A percentile compares a stretch with the other conserved stretches of the same genome.
These are phyloP conservation scores for Fusarium fujikuroi DNA, from an alignment of 2,329 filamentous ascomycete species.

Conservation along the genomic window DNA sequence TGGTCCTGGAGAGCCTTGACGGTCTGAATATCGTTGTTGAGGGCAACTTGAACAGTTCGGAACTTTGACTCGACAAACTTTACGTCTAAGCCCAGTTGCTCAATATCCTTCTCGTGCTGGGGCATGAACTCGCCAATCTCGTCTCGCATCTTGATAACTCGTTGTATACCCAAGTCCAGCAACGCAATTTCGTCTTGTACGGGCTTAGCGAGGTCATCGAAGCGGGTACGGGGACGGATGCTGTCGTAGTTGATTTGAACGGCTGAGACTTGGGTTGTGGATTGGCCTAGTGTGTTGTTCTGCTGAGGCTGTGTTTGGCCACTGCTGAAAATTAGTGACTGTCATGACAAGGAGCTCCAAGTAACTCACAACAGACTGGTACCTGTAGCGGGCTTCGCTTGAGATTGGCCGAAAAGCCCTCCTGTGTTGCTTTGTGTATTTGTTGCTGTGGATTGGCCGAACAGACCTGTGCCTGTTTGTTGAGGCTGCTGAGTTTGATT, in stretches of 20 bases:
- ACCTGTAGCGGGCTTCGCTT: constrained; percentile 46
- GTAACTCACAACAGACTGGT: constrained; percentile 49
- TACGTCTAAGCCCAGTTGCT: constrained; percentile 59
- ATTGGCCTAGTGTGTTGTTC: constrained; percentile 41
- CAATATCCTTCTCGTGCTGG: constrained; percentile 61
- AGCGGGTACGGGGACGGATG: constrained; percentile 87
- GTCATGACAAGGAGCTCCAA: neutral
- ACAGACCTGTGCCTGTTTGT: constrained; percentile 44
- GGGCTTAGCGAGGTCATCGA: constrained; percentile 86
- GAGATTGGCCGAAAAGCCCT: constrained; percentile 51
- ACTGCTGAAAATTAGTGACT: constrained; percentile 41
- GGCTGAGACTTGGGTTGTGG: constrained; percentile 69
- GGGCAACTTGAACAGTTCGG: constrained; percentile 56
- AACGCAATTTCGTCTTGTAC: constrained; percentile 81
- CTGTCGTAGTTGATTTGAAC: constrained; percentile 83
- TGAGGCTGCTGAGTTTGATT: constrained; percentile 37
- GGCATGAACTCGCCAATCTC: constrained; percentile 77
- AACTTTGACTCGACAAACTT: constrained; percentile 63
- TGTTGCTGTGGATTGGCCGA: constrained; percentile 40
- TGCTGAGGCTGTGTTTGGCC: constrained; percentile 47
- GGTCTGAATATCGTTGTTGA: constrained; percentile 68
- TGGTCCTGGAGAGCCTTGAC: constrained; percentile 71
- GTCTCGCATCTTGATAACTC: constrained; percentile 80
- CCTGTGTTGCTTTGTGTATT: constrained; percentile 40
- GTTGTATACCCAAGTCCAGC: constrained; percentile 83